phyloP scores from a whole-genome alignment of 106 monocot species.

The Alisma plantagoaquatica region DNA sequence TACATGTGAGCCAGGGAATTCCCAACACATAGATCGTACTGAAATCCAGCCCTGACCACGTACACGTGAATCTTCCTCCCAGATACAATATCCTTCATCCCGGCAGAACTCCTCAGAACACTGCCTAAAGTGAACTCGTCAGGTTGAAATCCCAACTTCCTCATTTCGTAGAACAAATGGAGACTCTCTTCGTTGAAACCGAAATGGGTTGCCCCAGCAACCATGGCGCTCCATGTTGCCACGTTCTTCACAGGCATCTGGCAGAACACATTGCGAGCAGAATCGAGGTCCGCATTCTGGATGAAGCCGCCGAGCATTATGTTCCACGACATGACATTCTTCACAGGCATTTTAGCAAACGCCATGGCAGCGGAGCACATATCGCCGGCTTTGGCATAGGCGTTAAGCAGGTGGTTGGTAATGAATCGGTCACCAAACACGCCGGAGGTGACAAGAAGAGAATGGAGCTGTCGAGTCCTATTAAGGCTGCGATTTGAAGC shows the following conservation, averaged over 20 bases:
- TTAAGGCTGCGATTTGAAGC: slow-evolving; percentile 9
- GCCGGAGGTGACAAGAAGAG: slow-evolving; percentile 44
- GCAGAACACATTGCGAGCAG: slow-evolving; percentile 46
- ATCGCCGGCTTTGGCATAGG: slow-evolving; percentile 37
- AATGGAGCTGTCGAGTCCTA: slow-evolving; percentile 34
- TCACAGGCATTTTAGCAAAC: slow-evolving; percentile 40
- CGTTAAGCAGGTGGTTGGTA: slow-evolving; percentile 62
- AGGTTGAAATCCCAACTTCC: slow-evolving; percentile 23
- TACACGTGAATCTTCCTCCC: slow-evolving; percentile 53
- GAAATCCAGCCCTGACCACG: slow-evolving; percentile 29
- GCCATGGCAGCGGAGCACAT: slow-evolving; percentile 12
- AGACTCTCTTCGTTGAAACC: slow-evolving; percentile 43
- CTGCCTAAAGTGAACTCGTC: slow-evolving; percentile 69
- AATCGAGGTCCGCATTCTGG: slow-evolving; percentile 23
- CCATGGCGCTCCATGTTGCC: slow-evolving; percentile 66
- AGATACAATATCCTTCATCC: slow-evolving; percentile 23
- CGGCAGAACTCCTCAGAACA: slow-evolving; percentile 41
- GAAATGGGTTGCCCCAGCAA: slow-evolving; percentile 38
- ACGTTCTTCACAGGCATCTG: slow-evolving; percentile 60
- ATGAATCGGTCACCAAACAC: slow-evolving; percentile 51
- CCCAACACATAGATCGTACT: slow-evolving; percentile 43
- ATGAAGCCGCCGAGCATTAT: slow-evolving; percentile 46
- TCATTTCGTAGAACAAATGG: slow-evolving; percentile 32
- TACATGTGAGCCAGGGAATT: slow-evolving; percentile 82
- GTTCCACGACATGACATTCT: slow-evolving; percentile 65